Conservation (phyloP, 192 early-diverging fungal genomes). For the Coemansia sp. region DNA sequence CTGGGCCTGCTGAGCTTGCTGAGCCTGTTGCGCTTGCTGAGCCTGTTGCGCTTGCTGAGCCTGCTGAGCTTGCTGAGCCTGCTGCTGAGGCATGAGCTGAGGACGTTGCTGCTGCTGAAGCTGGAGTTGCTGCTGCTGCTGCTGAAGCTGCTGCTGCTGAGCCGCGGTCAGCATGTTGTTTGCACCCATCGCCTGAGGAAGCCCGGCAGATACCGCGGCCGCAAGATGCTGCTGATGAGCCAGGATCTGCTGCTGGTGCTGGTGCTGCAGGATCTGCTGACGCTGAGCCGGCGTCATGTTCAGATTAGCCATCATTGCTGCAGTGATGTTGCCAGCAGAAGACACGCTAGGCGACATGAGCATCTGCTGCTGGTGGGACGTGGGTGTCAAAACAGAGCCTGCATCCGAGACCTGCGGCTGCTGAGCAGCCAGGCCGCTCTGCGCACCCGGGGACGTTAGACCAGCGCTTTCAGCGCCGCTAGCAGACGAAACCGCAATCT, state of each 20-base stretch:
- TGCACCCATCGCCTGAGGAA: background rate
- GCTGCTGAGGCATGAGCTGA: background rate
- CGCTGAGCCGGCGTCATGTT: slow-evolving; percentile 34
- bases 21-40: background rate
- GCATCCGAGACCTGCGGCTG: background rate
- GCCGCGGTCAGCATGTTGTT: background rate
- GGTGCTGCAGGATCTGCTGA: slow-evolving; percentile 13
- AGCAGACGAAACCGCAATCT: no score
- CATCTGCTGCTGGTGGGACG: slow-evolving; percentile 1
- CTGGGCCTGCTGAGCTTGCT: slow-evolving; percentile 7
- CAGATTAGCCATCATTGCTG: slow-evolving; percentile 26
- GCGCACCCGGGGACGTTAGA: background rate
- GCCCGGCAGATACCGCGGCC: background rate
- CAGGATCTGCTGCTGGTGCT: slow-evolving; percentile 22
- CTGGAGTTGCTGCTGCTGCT: slow-evolving; percentile 25
- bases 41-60: slow-evolving; percentile 3
- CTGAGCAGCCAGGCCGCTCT: background rate
- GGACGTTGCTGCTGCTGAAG: background rate
- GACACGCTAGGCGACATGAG: slow-evolving; percentile 5
- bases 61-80: slow-evolving; percentile 6
- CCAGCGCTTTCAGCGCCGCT: no score
- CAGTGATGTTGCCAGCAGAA: slow-evolving; percentile 4
- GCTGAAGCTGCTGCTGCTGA: slow-evolving; percentile 10
- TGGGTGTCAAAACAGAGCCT: background rate
- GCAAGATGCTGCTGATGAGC: slow-evolving; percentile 16